A percentile compares a stretch with the other conserved stretches of the same genome.
These are phyloP conservation scores for Aspergillus sp. DNA, from an alignment of 2,329 filamentous ascomycete species.

Conservation along the genomic window DNA sequence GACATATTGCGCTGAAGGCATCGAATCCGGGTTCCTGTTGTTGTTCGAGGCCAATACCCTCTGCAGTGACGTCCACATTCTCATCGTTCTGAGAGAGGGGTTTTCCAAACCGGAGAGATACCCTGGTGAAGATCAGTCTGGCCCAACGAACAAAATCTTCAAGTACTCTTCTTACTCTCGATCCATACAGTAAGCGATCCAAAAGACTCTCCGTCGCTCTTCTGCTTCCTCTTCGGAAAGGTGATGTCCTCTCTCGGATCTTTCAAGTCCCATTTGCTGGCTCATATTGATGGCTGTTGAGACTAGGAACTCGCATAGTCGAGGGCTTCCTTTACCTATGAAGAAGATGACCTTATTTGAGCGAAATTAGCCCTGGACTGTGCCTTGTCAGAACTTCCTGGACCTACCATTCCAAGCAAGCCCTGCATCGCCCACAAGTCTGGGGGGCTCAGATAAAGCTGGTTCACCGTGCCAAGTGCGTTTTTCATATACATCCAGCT, in stretches of 20 bases:
- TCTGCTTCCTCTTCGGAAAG: conserved; percentile 6
- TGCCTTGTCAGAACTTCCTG: too few species aligned
- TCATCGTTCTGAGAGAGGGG: conserved; percentile 13
- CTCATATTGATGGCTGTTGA: conserved; percentile 14
- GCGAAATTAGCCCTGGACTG: background rate
- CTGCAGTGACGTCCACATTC: conserved; percentile 4
- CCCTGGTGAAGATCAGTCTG: conserved; percentile 7
- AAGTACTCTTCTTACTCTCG: conserved; percentile 10
- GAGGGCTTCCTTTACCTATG: conserved; percentile 9
- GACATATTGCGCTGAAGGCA: conserved; percentile 10
- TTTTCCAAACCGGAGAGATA: conserved; percentile 16
- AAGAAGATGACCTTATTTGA: conserved; percentile 10
- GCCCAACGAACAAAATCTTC: background rate
- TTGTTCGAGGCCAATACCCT: background rate
- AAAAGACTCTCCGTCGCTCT: conserved; percentile 13
- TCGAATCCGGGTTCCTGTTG: conserved; percentile 4
- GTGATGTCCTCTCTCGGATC: background rate
- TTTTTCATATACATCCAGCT: conserved; percentile 17
- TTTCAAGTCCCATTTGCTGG: conserved; percentile 12
- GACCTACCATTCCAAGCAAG: conserved; percentile 14
- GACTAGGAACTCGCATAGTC: conserved; percentile 12
- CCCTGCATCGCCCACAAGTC: conserved; percentile 14
- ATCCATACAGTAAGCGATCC: conserved; percentile 17
- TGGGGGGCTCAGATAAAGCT: conserved; percentile 13
- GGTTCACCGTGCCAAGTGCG: conserved; percentile 11